These are phyloP conservation scores for Herpetomonas tarakana DNA, from an alignment of 208 protist species.

Conservation along the genomic window DNA sequence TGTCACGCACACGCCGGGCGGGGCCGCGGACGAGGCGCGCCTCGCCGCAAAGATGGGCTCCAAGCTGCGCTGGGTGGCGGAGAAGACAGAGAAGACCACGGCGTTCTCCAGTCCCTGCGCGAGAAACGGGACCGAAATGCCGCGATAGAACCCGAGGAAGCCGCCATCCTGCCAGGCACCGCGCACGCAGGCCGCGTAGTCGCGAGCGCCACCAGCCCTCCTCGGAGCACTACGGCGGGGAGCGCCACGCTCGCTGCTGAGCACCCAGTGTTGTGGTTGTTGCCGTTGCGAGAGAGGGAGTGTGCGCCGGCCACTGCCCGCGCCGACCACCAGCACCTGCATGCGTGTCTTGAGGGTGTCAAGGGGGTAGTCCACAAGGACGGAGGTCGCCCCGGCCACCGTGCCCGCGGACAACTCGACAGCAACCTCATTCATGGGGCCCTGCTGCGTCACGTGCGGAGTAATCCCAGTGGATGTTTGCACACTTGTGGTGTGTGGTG, in stretches of 20 bases:
- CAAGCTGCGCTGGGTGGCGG: conserved; percentile 19
- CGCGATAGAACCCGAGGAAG: conserved; percentile 60
- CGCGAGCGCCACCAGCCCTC: neutral
- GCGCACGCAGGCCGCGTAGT: conserved; percentile 35
- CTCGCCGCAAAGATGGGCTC: neutral
- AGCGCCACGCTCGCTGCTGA: neutral
- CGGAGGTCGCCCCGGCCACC: conserved; percentile 51
- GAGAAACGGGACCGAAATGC: conserved; percentile 54
- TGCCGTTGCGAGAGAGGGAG: too few relatives aligned
- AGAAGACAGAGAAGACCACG: conserved; percentile 51
- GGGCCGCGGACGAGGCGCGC: neutral
- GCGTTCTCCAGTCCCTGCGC: conserved; percentile 51
- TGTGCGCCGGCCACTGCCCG: neutral
- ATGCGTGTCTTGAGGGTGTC: conserved; percentile 84
- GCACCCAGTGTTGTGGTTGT: neutral
- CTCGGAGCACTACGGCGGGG: neutral
- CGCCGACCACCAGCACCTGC: conserved; percentile 27
- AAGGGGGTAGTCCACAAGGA: conserved; percentile 80
- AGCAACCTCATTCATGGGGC: conserved; percentile 12
- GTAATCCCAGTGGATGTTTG: neutral
- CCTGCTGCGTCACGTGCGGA: neutral
- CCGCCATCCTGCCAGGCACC: conserved; percentile 42
- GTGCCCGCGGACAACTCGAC: conserved; percentile 52
- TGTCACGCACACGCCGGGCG: too few relatives aligned
- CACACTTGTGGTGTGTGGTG: neutral